Evolutionary conservation across 495 filamentous ascomycete species (phyloP).

Genomic region (Aspergillus carlsbadensis): DNA sequence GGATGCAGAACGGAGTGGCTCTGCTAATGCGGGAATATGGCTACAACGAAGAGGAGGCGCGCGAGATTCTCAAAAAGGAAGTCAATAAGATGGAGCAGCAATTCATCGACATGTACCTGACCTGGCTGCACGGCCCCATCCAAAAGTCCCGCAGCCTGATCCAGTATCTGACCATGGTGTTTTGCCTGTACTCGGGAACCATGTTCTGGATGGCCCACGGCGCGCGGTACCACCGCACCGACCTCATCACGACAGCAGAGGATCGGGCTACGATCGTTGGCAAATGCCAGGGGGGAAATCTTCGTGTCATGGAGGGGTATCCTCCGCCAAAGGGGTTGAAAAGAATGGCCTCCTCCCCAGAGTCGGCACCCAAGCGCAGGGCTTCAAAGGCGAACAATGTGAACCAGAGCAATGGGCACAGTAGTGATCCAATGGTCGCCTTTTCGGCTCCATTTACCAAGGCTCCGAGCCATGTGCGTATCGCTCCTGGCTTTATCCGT

Average conservation of each 20-base stretch:
- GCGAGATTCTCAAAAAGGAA: neutral
- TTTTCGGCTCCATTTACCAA: neutral
- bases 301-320: neutral
- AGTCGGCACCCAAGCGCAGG: neutral
- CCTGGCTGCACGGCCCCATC: neutral
- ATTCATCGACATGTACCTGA: neutral
- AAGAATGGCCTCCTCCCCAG: neutral
- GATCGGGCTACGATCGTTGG: neutral
- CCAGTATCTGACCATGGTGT: neutral
- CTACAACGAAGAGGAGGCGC: neutral
- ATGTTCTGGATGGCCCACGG: constrained; percentile 1
- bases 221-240: neutral
- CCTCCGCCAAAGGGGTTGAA: neutral
- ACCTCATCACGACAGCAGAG: neutral
- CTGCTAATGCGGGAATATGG: constrained; percentile 2
- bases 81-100: neutral
- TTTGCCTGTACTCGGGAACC: neutral
- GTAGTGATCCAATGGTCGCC: neutral
- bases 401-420: neutral
- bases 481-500: neutral
- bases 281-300: neutral
- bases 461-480: neutral
- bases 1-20: neutral
- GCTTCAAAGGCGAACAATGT: neutral
- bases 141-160: neutral